phyloP scores from a whole-genome alignment of 306 rosid genomes.

The Trifolium fragiferum region DNA sequence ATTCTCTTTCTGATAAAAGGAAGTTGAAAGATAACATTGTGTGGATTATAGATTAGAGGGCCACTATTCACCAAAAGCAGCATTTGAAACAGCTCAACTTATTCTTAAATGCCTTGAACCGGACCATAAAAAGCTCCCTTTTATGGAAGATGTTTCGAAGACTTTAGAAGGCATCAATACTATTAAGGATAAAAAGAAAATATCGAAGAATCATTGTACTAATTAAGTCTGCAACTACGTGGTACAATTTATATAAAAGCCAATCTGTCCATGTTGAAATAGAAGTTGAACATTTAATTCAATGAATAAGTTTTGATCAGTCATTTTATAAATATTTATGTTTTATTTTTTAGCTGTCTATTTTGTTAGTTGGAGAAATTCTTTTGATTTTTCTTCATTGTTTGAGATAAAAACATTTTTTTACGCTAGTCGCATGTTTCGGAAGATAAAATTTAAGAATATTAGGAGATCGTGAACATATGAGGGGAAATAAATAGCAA shows the following conservation, averaged over 20 bases:
- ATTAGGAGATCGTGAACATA: too few species aligned
- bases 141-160: slow-evolving; percentile 75
- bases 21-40: slow-evolving; percentile 54
- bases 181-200: slow-evolving; percentile 47
- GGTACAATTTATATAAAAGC: background rate
- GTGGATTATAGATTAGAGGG: slow-evolving; percentile 69
- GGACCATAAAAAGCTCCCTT: slow-evolving; percentile 71
- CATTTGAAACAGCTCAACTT: slow-evolving; percentile 54
- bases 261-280: background rate
- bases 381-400: background rate
- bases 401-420: background rate
- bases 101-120: slow-evolving; percentile 63
- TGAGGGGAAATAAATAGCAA: too few species aligned
- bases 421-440: too few species aligned
- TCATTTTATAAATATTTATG: background rate
- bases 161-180: slow-evolving; percentile 60
- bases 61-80: slow-evolving; percentile 71
- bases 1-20: slow-evolving; percentile 46
- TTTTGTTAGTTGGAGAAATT: slow-evolving; percentile 8
- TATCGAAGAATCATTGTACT: background rate
- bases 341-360: background rate
- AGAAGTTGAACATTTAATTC: background rate
- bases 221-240: too few species aligned
- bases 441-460: too few species aligned
- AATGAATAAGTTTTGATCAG: background rate